phyloP scores from a whole-genome alignment of 176 grass and related monocot species.

The Carex scoparia region DNA sequence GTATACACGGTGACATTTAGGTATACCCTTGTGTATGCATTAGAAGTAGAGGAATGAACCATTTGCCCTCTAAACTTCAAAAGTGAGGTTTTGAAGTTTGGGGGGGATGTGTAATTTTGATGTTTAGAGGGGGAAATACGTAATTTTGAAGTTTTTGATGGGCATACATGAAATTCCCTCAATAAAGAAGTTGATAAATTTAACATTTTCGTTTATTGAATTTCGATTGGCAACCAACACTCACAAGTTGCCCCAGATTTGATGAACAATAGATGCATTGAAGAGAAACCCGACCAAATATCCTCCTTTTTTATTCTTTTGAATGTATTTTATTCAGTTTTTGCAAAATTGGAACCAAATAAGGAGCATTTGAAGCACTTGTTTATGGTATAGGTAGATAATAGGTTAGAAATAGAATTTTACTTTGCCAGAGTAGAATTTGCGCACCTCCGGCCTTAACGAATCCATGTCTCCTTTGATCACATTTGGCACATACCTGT shows the following conservation, averaged over 20 bases:
- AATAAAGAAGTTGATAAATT: neutral
- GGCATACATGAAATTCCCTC: too few relatives aligned
- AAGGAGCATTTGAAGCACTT: neutral
- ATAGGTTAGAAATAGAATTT: neutral
- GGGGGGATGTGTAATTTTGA: too few relatives aligned
- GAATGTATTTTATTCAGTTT: neutral
- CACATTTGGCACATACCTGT: conserved; percentile 55
- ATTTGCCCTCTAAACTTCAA: too few relatives aligned
- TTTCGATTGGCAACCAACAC: neutral
- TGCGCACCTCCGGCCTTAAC: conserved; percentile 61
- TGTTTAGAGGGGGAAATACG: too few relatives aligned
- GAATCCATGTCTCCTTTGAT: conserved; percentile 80
- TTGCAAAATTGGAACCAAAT: neutral
- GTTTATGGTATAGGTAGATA: neutral
- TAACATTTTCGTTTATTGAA: neutral
- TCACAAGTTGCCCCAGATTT: neutral
- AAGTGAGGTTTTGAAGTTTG: too few relatives aligned
- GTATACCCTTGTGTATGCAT: too few relatives aligned
- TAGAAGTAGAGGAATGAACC: too few relatives aligned
- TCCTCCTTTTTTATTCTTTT: neutral
- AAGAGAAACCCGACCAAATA: neutral
- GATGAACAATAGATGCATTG: neutral
- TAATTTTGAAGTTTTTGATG: too few relatives aligned
- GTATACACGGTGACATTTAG: too few relatives aligned
- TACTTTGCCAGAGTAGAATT: conserved; percentile 51